A percentile compares a stretch with the other conserved stretches of the same genome.
These are phyloP conservation scores for Saksenaea oblongispora DNA, from an alignment of 371 early-diverging fungal genomes.

Conservation along the genomic window DNA sequence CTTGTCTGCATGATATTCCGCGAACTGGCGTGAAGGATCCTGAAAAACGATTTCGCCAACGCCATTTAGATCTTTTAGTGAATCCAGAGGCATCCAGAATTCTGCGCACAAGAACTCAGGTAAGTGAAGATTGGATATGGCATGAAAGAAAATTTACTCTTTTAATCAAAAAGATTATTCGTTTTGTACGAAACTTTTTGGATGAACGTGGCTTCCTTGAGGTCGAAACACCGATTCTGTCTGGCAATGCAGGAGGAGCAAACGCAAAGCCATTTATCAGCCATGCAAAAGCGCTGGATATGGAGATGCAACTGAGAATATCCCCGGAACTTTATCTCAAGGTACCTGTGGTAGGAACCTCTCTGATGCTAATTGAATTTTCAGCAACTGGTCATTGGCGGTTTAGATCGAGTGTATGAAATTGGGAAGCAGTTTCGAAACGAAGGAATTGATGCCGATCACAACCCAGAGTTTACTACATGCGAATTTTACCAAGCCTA, in stretches of 20 bases:
- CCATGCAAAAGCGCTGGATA: constrained; percentile 75
- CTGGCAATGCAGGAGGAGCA: constrained; percentile 91
- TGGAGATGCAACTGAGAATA: constrained; percentile 87
- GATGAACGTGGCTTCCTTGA: constrained; percentile 86
- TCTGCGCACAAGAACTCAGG: constrained; percentile 59
- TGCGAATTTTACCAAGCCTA: constrained; percentile 98
- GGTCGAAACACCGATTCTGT: constrained; percentile 96
- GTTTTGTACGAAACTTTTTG: constrained; percentile 78
- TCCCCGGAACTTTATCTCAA: constrained; percentile 97
- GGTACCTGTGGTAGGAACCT: constrained; percentile 25
- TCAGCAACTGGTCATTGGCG: constrained; percentile 91
- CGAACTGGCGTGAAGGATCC: constrained; percentile 68
- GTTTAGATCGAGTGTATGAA: constrained; percentile 94
- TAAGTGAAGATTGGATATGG: constrained; percentile 8
- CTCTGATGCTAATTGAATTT: background rate
- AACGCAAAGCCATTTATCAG: constrained; percentile 95
- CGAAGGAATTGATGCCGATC: constrained; percentile 97
- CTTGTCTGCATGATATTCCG: constrained; percentile 90
- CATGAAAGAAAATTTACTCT: background rate
- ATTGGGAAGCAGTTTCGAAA: constrained; percentile 98
- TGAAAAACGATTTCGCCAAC: constrained; percentile 82
- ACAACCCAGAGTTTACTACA: constrained; percentile 99
- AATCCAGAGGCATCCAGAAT: constrained; percentile 67
- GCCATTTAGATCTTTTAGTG: constrained; percentile 90
- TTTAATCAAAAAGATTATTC: constrained; percentile 61